A percentile compares a stretch with the other conserved stretches of the same genome.
Evolutionary conservation across 1,139 yeast genomes (phyloP).

Genomic region (Geotrichum citri-aurantii): DNA sequence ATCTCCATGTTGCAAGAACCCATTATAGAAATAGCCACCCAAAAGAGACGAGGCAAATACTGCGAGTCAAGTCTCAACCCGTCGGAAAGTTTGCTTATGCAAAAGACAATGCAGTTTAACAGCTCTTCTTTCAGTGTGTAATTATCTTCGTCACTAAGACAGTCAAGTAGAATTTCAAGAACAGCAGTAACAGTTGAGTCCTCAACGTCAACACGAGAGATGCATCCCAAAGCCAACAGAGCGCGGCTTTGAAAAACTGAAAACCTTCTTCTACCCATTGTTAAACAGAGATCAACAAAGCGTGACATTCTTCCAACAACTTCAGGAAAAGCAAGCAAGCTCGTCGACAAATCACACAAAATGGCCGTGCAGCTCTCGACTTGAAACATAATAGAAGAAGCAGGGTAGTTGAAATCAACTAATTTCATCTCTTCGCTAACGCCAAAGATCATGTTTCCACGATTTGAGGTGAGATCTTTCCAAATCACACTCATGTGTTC

Average conservation of each 20-base stretch:
- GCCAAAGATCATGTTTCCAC: constrained; percentile 73
- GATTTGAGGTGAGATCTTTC: constrained; percentile 58
- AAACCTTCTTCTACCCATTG: constrained; percentile 50
- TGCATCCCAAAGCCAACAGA: constrained; percentile 62
- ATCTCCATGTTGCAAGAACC: constrained; percentile 27
- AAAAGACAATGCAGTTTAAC: constrained; percentile 35
- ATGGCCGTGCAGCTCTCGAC: constrained; percentile 63
- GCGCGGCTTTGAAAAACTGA: constrained; percentile 71
- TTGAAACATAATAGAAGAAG: constrained; percentile 49
- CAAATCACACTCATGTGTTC: constrained; percentile 38
- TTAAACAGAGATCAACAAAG: constrained; percentile 66
- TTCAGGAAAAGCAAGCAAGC: constrained; percentile 42
- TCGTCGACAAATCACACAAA: constrained; percentile 49
- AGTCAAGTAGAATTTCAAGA: constrained; percentile 32
- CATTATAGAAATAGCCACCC: constrained; percentile 50
- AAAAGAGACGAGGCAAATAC: constrained; percentile 55
- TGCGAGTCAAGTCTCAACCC: constrained; percentile 55
- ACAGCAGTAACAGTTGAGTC: constrained; percentile 54
- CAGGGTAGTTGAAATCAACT: constrained; percentile 40
- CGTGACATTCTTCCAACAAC: constrained; percentile 43
- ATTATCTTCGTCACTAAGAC: constrained; percentile 30
- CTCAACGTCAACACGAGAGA: constrained; percentile 59
- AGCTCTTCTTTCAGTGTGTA: constrained; percentile 34
- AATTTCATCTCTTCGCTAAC: constrained; percentile 57
- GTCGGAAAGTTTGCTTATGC: constrained; percentile 53